Evolutionary conservation across 306 rosid species (phyloP).

Genomic region (Fagus sylvatica): DNA sequence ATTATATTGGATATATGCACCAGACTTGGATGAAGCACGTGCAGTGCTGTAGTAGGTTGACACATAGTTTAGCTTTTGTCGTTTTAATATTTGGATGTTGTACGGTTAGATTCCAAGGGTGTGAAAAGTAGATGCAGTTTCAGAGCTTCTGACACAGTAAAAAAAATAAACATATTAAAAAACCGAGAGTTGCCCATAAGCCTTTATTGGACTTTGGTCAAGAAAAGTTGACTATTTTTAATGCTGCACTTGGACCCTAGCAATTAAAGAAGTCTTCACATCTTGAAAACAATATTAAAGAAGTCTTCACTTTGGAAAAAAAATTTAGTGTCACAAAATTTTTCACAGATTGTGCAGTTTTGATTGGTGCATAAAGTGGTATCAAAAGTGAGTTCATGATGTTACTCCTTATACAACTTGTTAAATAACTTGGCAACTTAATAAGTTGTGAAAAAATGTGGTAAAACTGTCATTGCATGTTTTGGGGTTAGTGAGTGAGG

Average conservation of each 20-base stretch:
- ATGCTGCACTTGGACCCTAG: not conserved
- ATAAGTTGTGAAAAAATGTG: too few relatives aligned
- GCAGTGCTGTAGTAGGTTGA: constrained; percentile 43
- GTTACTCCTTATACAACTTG: too few relatives aligned
- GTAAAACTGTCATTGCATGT: too few relatives aligned
- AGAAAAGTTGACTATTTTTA: not conserved
- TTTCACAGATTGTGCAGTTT: too few relatives aligned
- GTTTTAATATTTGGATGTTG: constrained; percentile 45
- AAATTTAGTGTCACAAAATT: too few relatives aligned
- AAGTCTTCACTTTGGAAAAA: too few relatives aligned
- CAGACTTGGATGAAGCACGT: constrained; percentile 59
- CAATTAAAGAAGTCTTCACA: not conserved
- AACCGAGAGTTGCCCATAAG: constrained; percentile 29
- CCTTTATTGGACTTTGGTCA: constrained; percentile 32
- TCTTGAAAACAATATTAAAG: too few relatives aligned
- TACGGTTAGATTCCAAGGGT: constrained; percentile 54
- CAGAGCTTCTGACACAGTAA: constrained; percentile 30
- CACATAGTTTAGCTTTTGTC: constrained; percentile 58
- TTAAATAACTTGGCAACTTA: too few relatives aligned
- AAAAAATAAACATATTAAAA: constrained; percentile 9
- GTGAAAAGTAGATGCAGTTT: constrained; percentile 36
- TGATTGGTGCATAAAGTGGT: too few relatives aligned
- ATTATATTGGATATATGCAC: constrained; percentile 29
- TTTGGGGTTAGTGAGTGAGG: too few relatives aligned
- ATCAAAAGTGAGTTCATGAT: too few relatives aligned